Evolutionary conservation across 2,329 filamentous ascomycete species (phyloP).

Genomic region (Aaosphaeria pasadenensis): DNA sequence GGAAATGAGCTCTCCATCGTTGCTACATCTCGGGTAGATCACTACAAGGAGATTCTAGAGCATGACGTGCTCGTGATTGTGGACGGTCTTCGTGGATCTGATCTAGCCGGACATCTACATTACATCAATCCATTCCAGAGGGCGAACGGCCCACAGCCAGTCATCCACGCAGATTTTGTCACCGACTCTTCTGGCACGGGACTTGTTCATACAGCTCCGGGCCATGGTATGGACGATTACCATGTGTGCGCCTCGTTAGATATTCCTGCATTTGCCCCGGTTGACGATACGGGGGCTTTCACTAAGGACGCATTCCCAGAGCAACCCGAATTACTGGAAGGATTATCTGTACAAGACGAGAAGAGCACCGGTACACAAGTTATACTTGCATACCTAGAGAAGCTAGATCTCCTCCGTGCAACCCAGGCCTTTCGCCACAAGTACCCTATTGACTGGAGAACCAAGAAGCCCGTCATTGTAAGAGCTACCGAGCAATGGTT

Average conservation of each 20-base stretch:
- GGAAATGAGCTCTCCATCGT: constrained; percentile 63
- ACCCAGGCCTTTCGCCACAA: constrained; percentile 78
- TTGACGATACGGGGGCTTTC: constrained; percentile 78
- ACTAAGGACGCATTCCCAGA: constrained; percentile 75
- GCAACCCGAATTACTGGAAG: constrained; percentile 64
- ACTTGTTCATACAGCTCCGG: constrained; percentile 90
- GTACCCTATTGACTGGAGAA: constrained; percentile 97
- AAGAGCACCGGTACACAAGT: constrained; percentile 54
- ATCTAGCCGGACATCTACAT: constrained; percentile 59
- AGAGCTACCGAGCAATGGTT: constrained; percentile 98
- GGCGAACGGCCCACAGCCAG: constrained; percentile 58
- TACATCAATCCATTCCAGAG: constrained; percentile 72
- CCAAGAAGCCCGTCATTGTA: constrained; percentile 87
- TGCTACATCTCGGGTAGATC: constrained; percentile 67
- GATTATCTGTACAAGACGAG: constrained; percentile 67
- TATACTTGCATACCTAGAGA: constrained; percentile 66
- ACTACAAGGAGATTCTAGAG: constrained; percentile 33
- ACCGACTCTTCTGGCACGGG: constrained; percentile 88
- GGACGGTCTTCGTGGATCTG: constrained; percentile 59
- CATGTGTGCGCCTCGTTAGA: constrained; percentile 69
- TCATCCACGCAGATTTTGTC: constrained; percentile 86
- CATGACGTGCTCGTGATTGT: constrained; percentile 49
- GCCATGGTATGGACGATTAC: constrained; percentile 97
- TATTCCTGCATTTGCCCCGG: constrained; percentile 74
- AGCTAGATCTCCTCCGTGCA: constrained; percentile 56